Base-by-base conservation (phyloP, 2,329 filamentous ascomycete species). In the Coniochaeta pulveracea region DNA sequence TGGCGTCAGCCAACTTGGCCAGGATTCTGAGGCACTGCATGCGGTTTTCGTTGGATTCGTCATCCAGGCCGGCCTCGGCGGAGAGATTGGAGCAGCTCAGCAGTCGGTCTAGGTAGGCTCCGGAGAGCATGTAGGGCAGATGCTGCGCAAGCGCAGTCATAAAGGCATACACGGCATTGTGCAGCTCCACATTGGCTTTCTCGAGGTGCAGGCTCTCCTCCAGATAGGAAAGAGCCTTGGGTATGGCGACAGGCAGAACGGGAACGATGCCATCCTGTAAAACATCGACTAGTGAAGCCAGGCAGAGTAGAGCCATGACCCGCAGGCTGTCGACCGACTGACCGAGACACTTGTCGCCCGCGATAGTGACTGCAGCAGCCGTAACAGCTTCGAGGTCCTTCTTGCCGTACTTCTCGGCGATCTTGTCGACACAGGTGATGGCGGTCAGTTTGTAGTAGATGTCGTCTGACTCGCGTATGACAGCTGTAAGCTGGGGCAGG, bases 371-470 rank as follows among this genome's bases (percentile, higher is more conserved):
- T 4, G 86, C 85, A 5, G 86, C 81, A 4, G 72, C 72, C 17
- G 81, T 68, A 27, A 94, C 81, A 27, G 76, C 78, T 43, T 81
- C 75, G 2, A 81, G 67, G 48, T 94, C 84, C 54, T 88, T 93
- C 64, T 91, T 93, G 44, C 91, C 93, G 52, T 94, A 96, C 54
- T 89, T 89, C 57, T 95, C 88, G 3, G 84, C 75, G 41, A 98
- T 93, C 55, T 85, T 84, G 58, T 95, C 88, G 27, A 96, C 80
- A 46, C 89, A 96, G 22, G 78, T 77, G 40, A 98, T 78, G 1
- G 88, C 84, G 9, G 84, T 85, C 47, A 86, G 80, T 57, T 89
- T 86, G 53, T 91, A 80, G 18, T 76, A 67, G 34, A 80, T 71
- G 43, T 91, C 78, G 19, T 70, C 63, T 6, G 82, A 80, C 32